phyloP scores from a whole-genome alignment of 208 protist species.

The Novymonas esmeraldas region DNA sequence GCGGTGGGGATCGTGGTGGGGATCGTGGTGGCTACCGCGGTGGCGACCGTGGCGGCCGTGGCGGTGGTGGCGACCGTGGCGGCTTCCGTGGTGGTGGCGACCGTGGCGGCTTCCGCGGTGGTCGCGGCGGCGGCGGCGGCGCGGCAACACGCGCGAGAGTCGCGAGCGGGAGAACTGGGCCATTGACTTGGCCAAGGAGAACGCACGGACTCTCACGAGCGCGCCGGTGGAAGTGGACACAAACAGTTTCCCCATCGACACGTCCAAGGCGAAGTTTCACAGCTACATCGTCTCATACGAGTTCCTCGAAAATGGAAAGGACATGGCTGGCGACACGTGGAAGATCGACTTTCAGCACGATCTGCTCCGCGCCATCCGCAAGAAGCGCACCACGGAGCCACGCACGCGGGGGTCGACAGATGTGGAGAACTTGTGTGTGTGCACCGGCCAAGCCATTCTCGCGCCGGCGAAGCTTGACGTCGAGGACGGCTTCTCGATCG shows the following conservation, averaged over 20 bases:
- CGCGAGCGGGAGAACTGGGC: constrained; percentile 23
- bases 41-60: constrained; percentile 7
- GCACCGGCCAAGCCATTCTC: constrained; percentile 35
- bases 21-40: constrained; percentile 9
- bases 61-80: constrained; percentile 19
- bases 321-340: constrained; percentile 31
- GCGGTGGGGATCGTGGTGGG: not conserved
- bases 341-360: constrained; percentile 28
- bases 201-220: not conserved
- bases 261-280: constrained; percentile 20
- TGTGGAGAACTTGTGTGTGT: constrained; percentile 21
- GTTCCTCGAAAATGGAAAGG: constrained; percentile 38
- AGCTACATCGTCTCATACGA: constrained; percentile 34
- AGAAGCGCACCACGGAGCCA: constrained; percentile 7
- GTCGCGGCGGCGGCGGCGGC: constrained; percentile 18
- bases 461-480: constrained; percentile 14
- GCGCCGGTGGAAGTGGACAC: constrained; percentile 14
- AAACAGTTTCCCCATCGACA: constrained; percentile 35
- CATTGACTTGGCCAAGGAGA: constrained; percentile 20
- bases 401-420: constrained; percentile 4
- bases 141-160: constrained; percentile 17
- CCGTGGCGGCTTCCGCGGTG: constrained; percentile 18
- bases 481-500: constrained; percentile 16
- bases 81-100: constrained; percentile 16
- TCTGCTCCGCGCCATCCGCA: constrained; percentile 23